Conservation (phyloP, 2,329 filamentous ascomycete genomes). For the Aspergillus fischeri region DNA sequence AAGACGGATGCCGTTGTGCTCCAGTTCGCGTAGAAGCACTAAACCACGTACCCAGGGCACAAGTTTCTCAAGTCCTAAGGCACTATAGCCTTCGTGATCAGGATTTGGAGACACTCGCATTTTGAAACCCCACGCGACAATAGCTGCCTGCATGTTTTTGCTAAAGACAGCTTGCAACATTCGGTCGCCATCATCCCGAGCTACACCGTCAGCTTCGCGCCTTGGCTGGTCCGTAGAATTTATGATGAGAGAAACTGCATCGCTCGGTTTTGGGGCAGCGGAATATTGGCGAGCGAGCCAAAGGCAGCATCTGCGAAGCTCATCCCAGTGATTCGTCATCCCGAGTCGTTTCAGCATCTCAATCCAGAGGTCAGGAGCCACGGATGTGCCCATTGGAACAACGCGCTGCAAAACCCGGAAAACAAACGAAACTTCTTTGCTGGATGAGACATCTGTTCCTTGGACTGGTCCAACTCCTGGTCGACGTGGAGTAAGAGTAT, state of each 20-base stretch:
- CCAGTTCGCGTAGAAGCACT: slow-evolving; percentile 36
- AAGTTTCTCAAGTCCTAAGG: slow-evolving; percentile 21
- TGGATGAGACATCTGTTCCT: slow-evolving; percentile 25
- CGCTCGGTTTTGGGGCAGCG: slow-evolving; percentile 6
- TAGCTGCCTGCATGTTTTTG: slow-evolving; percentile 41
- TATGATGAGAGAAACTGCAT: slow-evolving; percentile 8
- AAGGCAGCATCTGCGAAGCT: slow-evolving; percentile 49
- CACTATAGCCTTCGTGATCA: slow-evolving; percentile 15
- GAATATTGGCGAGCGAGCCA: slow-evolving; percentile 48
- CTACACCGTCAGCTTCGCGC: background rate
- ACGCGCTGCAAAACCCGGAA: slow-evolving; percentile 47
- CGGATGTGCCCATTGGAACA: slow-evolving; percentile 41
- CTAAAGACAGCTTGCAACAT: slow-evolving; percentile 42
- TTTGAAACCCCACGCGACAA: slow-evolving; percentile 50
- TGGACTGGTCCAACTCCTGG: slow-evolving; percentile 20
- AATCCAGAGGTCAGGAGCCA: slow-evolving; percentile 48
- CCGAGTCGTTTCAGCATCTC: slow-evolving; percentile 59
- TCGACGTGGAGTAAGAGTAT: slow-evolving; percentile 29
- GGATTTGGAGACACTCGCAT: slow-evolving; percentile 21
- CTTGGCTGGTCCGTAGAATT: slow-evolving; percentile 3
- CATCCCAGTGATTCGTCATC: slow-evolving; percentile 50
- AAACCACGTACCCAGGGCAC: slow-evolving; percentile 39
- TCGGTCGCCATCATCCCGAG: slow-evolving; percentile 13
- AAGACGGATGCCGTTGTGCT: slow-evolving; percentile 33
- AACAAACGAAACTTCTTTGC: slow-evolving; percentile 42